Evolutionary conservation across 345 rosid species (phyloP).

Genomic region (Arabidopsis arenosa): DNA sequence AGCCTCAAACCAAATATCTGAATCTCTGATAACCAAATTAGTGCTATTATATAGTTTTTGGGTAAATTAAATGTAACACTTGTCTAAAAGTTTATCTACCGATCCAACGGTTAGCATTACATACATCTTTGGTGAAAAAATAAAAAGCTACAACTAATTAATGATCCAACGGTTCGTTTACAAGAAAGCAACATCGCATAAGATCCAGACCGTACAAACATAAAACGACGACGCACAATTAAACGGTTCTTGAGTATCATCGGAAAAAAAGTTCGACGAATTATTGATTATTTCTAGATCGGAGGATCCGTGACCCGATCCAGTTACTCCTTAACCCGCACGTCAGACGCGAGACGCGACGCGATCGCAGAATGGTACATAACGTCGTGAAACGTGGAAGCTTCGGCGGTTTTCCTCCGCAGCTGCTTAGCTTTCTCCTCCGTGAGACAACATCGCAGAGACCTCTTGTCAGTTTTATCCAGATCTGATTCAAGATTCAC

Average conservation of each 20-base stretch:
- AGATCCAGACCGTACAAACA: constrained; percentile 33
- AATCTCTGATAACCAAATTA: neutral
- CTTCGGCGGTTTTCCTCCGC: constrained; percentile 56
- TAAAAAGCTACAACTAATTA: constrained; percentile 7
- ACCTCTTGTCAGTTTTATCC: constrained; percentile 39
- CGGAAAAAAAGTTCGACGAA: constrained; percentile 15
- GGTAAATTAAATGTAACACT: neutral
- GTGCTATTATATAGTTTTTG: neutral
- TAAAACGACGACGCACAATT: constrained; percentile 13
- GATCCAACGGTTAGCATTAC: constrained; percentile 14
- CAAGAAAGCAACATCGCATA: constrained; percentile 16
- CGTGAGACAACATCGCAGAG: constrained; percentile 58
- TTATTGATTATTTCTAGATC: constrained; percentile 4
- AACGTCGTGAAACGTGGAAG: constrained; percentile 61
- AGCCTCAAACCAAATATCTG: neutral
- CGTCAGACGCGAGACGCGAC: constrained; percentile 69
- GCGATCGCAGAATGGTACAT: constrained; percentile 87
- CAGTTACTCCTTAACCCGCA: constrained; percentile 37
- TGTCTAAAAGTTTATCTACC: neutral
- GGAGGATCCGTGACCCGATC: constrained; percentile 8
- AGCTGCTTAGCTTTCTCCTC: constrained; percentile 76
- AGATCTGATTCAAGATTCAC: constrained; percentile 8
- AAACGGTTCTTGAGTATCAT: constrained; percentile 22
- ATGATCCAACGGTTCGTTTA: constrained; percentile 31
- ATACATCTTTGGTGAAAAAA: neutral